phyloP scores from a whole-genome alignment of 2,329 filamentous ascomycete genomes.

The Polytolypa hystricis region DNA sequence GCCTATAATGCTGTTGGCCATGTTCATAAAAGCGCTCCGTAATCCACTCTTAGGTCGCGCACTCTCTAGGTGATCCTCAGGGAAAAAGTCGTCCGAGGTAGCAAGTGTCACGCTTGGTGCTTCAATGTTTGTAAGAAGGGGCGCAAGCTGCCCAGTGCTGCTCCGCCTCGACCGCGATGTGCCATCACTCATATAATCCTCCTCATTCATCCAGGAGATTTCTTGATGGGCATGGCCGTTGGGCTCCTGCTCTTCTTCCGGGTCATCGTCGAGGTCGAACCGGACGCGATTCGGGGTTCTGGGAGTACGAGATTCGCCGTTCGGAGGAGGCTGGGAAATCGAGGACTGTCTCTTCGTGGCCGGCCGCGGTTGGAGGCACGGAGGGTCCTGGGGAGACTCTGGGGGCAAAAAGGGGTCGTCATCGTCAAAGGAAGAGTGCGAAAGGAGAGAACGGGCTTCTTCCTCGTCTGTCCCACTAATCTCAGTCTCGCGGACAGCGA shows the following conservation, averaged over 20 bases:
- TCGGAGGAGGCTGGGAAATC: slow-evolving; percentile 27
- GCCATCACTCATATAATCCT: slow-evolving; percentile 46
- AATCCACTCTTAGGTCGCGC: slow-evolving; percentile 74
- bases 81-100: slow-evolving; percentile 46
- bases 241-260: slow-evolving; percentile 20
- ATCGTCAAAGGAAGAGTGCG: slow-evolving; percentile 16
- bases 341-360: slow-evolving; percentile 28
- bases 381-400: slow-evolving; percentile 13
- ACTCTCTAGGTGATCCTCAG: slow-evolving; percentile 48
- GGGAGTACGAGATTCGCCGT: slow-evolving; percentile 45
- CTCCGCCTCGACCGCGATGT: slow-evolving; percentile 26
- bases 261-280: slow-evolving; percentile 47
- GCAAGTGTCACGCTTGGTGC: slow-evolving; percentile 67
- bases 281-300: slow-evolving; percentile 64
- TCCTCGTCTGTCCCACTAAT: slow-evolving; percentile 19
- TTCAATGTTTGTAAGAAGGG: slow-evolving; percentile 72
- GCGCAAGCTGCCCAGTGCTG: slow-evolving; percentile 43
- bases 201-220: slow-evolving; percentile 43
- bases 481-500: slow-evolving; percentile 23
- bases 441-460: slow-evolving; percentile 25
- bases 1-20: slow-evolving; percentile 96
- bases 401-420: slow-evolving; percentile 20
- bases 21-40: slow-evolving; percentile 93
- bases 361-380: slow-evolving; percentile 13
- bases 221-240: slow-evolving; percentile 20